A percentile compares a stretch with the other conserved stretches of the same genome.
phyloP scores from a whole-genome alignment of 768 basidiomycete genomes.

The Tulasnella sp. region DNA sequence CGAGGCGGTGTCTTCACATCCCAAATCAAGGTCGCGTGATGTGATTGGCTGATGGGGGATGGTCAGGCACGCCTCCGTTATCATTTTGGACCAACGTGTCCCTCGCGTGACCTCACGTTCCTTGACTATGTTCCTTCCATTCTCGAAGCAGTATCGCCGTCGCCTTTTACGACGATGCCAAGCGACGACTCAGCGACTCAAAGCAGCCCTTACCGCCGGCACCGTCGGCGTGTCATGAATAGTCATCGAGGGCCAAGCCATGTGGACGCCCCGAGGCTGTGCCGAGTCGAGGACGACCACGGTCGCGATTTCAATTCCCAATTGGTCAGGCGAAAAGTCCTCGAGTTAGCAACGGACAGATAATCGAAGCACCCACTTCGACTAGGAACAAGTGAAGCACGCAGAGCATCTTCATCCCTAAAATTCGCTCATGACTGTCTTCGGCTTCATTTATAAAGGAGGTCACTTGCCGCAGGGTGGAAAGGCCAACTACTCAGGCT shows the following conservation, averaged over 20 bases:
- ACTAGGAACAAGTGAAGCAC: background rate
- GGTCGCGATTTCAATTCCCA: too few species aligned
- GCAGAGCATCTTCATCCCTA: background rate
- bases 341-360: background rate
- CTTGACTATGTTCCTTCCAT: background rate
- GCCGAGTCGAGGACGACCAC: too few species aligned
- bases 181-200: too few species aligned
- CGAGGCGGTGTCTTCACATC: background rate
- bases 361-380: background rate
- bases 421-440: background rate
- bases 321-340: background rate
- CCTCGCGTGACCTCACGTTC: background rate
- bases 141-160: background rate
- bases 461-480: background rate
- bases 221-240: too few species aligned
- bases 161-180: background rate
- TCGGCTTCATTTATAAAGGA: background rate
- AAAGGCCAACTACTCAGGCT: background rate
- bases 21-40: background rate
- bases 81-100: background rate
- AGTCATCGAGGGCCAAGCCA: too few species aligned
- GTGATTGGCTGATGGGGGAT: background rate
- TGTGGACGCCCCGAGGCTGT: too few species aligned
- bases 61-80: background rate
- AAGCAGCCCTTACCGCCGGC: too few species aligned